Percentiles rank a stretch among this genome's conserved stretches.
These are phyloP conservation scores for Edaphochlamys debaryana DNA, from an alignment of 139 green algal genomes.

Conservation along the genomic window DNA sequence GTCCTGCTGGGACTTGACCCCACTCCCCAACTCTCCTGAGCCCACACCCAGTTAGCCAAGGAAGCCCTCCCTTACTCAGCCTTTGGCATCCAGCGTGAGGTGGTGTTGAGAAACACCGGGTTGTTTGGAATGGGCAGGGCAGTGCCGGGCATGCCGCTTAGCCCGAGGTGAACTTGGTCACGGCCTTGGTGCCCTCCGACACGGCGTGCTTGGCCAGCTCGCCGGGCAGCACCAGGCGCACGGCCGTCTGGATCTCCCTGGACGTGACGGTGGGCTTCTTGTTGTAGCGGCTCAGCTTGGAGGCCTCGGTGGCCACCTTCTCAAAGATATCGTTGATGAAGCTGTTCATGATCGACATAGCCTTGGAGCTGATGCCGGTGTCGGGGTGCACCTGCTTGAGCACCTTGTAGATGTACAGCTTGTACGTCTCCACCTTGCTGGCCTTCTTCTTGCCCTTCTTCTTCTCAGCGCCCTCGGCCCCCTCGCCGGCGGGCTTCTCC, in stretches of 20 bases:
- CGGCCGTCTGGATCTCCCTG: conserved; percentile 80
- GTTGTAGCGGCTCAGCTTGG: conserved; percentile 63
- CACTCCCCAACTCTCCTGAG: no score
- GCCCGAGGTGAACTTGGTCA: conserved; percentile 89
- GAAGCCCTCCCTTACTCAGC: no score
- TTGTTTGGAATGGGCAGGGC: no score
- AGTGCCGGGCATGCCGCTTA: no score
- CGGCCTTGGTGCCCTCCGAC: conserved; percentile 87
- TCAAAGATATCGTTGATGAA: conserved; percentile 83
- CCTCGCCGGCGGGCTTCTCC: no score
- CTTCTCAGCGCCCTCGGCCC: no score
- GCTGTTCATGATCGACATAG: conserved; percentile 94
- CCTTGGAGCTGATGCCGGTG: conserved; percentile 95
- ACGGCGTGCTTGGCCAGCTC: conserved; percentile 88
- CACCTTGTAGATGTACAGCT: conserved; percentile 99
- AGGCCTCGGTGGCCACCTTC: conserved; percentile 84
- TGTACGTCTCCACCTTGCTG: conserved; percentile 86
- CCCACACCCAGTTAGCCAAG: no score
- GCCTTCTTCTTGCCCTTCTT: no score
- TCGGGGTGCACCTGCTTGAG: conserved; percentile 93
- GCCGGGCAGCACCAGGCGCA: conserved; percentile 82
- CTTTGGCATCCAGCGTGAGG: no score
- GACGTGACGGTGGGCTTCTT: conserved; percentile 52
- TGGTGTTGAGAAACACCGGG: no score
- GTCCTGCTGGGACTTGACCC: no score